These are phyloP conservation scores for Coriolopsis trogii DNA, from an alignment of 1,284 basidiomycete species.

Conservation along the genomic window DNA sequence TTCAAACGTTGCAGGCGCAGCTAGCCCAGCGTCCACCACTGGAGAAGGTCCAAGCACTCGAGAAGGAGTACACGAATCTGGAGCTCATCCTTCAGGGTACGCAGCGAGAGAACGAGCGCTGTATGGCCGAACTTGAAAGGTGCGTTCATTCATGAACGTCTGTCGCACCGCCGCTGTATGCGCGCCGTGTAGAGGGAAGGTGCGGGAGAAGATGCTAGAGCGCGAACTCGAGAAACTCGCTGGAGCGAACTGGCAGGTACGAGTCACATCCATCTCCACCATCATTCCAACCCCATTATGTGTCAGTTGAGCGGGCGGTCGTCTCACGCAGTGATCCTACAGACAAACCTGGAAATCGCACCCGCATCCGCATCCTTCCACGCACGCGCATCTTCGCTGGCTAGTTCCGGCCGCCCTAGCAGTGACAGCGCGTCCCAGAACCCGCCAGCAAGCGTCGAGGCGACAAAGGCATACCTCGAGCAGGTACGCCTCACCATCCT, in stretches of 20 bases:
- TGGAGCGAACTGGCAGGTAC: conserved; percentile 77
- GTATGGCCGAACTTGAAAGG: conserved; percentile 76
- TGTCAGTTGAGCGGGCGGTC: no score
- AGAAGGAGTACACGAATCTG: conserved; percentile 71
- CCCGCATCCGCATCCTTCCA: conserved; percentile 17
- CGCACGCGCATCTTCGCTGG: conserved; percentile 5
- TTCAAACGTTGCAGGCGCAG: conserved; percentile 63
- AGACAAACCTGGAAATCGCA: conserved; percentile 56
- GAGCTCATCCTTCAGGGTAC: conserved; percentile 75
- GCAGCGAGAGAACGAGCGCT: conserved; percentile 76
- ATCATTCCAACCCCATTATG: no score
- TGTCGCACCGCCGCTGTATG: no score
- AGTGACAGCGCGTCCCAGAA: conserved; percentile 1
- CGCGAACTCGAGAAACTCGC: conserved; percentile 66
- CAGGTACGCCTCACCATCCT: conserved; percentile 70
- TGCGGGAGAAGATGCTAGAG: conserved; percentile 71
- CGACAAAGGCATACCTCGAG: conserved; percentile 62
- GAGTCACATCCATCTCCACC: no score
- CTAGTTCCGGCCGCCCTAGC: conserved; percentile 11
- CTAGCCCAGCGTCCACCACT: conserved; percentile 64
- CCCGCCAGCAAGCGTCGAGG: conserved; percentile 28
- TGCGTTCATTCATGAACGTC: conserved; percentile 31
- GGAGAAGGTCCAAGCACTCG: conserved; percentile 61
- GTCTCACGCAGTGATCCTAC: no score
- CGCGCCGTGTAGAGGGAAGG: conserved; percentile 30